Percentiles rank a stretch among this genome's conserved stretches.
Conservation (phyloP, 306 rosid species). For the Dalbergia cochinchinensis region DNA sequence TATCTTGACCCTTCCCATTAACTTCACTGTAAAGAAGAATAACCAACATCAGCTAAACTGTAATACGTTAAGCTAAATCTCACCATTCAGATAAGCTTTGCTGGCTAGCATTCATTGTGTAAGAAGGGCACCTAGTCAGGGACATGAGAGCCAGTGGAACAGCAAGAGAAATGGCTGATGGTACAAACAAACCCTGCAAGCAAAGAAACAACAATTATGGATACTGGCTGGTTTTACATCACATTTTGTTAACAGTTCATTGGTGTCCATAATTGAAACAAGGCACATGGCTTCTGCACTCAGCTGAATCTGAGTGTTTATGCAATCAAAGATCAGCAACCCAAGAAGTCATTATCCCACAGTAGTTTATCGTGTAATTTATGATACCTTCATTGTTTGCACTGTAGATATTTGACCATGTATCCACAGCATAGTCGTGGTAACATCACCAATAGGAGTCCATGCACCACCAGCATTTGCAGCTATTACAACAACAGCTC, state of each 20-base stretch:
- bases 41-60: constrained; percentile 37
- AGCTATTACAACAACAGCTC: constrained; percentile 89
- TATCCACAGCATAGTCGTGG: constrained; percentile 98
- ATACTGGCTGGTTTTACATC: constrained; percentile 5
- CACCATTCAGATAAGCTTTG: constrained; percentile 36
- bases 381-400: constrained; percentile 74
- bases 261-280: not conserved
- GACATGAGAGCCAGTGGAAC: constrained; percentile 92
- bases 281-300: not conserved
- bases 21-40: constrained; percentile 75
- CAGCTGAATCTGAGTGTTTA: constrained; percentile 25
- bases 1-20: constrained; percentile 68
- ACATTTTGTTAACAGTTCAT: not conserved
- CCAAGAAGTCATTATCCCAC: constrained; percentile 23
- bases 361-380: constrained; percentile 18
- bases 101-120: constrained; percentile 23
- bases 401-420: constrained; percentile 92
- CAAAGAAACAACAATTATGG: constrained; percentile 38
- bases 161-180: constrained; percentile 78
- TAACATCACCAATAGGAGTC: constrained; percentile 98
- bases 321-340: constrained; percentile 13
- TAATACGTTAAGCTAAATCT: constrained; percentile 27
- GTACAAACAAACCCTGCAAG: constrained; percentile 73
- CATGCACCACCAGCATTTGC: constrained; percentile 99
- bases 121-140: constrained; percentile 72